phyloP scores from a whole-genome alignment of 179 eudicot genomes.

The Gypsophila paniculata region DNA sequence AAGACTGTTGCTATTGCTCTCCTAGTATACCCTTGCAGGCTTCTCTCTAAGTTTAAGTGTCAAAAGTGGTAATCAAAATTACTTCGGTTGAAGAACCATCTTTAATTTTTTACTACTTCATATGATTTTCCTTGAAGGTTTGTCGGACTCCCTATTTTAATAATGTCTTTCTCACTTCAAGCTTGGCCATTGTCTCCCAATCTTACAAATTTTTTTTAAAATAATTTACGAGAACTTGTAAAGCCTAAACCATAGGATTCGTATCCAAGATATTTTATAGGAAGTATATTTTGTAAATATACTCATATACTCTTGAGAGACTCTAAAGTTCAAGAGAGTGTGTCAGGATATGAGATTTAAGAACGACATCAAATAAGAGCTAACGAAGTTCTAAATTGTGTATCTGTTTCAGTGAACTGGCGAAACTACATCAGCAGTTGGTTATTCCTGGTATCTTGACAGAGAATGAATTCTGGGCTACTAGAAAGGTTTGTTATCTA shows the following conservation, averaged over 20 bases:
- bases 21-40: not conserved
- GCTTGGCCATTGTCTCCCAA: not conserved
- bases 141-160: not conserved
- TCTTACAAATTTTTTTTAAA: not conserved
- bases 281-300: not conserved
- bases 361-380: not conserved
- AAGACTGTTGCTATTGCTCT: not conserved
- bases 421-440: constrained; percentile 80
- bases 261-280: not conserved
- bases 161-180: not conserved
- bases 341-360: not conserved
- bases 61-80: not conserved
- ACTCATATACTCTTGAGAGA: not conserved
- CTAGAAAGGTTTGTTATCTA: constrained; percentile 67
- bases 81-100: not conserved
- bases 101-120: not conserved
- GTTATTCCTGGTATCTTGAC: constrained; percentile 64
- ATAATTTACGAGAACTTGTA: not conserved
- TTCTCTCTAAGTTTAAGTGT: not conserved
- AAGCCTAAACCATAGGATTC: not conserved
- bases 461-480: constrained; percentile 95
- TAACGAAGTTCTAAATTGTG: constrained; percentile 6
- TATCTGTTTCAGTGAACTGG: constrained; percentile 67
- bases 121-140: constrained; percentile 7
- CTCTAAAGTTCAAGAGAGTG: not conserved